These are phyloP conservation scores for Irpex sp. DNA, from an alignment of 1,284 basidiomycete species.

Conservation along the genomic window DNA sequence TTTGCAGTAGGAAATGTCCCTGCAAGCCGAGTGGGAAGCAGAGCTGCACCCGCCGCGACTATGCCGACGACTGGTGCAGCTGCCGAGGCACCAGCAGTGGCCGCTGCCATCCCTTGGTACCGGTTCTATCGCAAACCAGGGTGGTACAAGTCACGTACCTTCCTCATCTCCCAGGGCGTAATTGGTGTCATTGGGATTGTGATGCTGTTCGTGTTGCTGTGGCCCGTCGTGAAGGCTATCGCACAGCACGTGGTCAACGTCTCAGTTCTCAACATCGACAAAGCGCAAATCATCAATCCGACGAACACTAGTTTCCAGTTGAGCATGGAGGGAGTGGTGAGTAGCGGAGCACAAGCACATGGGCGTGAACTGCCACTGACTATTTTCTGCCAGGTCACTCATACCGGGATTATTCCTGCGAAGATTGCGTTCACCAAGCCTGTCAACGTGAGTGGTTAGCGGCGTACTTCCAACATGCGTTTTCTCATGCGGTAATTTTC, in stretches of 20 bases:
- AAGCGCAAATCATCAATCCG: constrained; percentile 3
- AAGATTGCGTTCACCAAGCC: constrained; percentile 53
- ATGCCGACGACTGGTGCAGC: background rate
- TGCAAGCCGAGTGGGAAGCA: background rate
- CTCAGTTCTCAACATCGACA: constrained; percentile 47
- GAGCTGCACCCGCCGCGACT: background rate
- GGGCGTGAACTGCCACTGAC: background rate
- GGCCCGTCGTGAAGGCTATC: constrained; percentile 62
- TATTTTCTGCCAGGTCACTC: constrained; percentile 38
- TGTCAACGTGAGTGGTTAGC: constrained; percentile 34
- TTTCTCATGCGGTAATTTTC: background rate
- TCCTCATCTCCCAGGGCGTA: constrained; percentile 42
- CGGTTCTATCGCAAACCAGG: constrained; percentile 1
- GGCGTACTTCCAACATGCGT: constrained; percentile 39
- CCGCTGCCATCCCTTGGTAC: background rate
- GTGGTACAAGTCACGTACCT: constrained; percentile 35
- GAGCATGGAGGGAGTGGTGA: constrained; percentile 51
- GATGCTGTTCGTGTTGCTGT: constrained; percentile 60
- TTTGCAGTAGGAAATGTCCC: background rate
- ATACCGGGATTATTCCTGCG: constrained; percentile 58
- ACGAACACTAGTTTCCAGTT: constrained; percentile 39
- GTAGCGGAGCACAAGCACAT: constrained; percentile 20
- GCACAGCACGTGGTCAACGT: constrained; percentile 58
- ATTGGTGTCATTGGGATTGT: constrained; percentile 48
- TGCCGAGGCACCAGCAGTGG: background rate